Evolutionary conservation across 371 early-diverging fungal species (phyloP).

Genomic region (Mucor lusitanicus): DNA sequence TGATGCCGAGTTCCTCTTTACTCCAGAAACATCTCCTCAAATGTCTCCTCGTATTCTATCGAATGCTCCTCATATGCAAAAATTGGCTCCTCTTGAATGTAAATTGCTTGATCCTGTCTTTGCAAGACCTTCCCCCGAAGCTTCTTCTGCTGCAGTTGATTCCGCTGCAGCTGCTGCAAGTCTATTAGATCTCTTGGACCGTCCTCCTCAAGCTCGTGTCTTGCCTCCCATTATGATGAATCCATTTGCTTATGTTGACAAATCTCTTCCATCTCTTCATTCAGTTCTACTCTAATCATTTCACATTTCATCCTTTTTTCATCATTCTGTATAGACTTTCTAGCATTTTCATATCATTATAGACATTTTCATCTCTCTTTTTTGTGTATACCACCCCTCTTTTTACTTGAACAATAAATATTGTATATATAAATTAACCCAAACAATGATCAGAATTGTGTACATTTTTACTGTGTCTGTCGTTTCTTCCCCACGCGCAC

Average conservation of each 20-base stretch:
- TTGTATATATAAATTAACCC: slow-evolving; percentile 6
- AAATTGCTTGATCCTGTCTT: slow-evolving; percentile 22
- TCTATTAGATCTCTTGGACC: slow-evolving; percentile 41
- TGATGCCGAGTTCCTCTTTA: slow-evolving; percentile 40
- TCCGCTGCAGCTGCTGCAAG: slow-evolving; percentile 7
- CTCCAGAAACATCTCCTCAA: slow-evolving; percentile 48
- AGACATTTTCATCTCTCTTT: neutral
- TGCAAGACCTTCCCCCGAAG: slow-evolving; percentile 8
- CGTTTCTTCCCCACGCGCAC: no score
- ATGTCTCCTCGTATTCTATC: slow-evolving; percentile 25
- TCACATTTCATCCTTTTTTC: neutral
- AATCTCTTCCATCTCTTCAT: slow-evolving; percentile 4
- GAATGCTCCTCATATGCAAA: slow-evolving; percentile 1
- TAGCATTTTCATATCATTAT: neutral
- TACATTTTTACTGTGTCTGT: no score
- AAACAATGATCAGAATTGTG: no score
- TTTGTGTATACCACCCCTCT: slow-evolving; percentile 3
- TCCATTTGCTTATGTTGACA: neutral
- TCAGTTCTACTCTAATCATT: neutral
- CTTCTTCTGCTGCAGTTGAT: neutral
- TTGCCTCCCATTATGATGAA: slow-evolving; percentile 37
- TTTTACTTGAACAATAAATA: slow-evolving; percentile 5
- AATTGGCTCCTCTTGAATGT: slow-evolving; percentile 36
- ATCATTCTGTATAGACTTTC: slow-evolving; percentile 1
- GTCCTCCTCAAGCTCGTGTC: slow-evolving; percentile 45